Evolutionary conservation across 192 early-diverging fungal species (phyloP).

Genomic region (Thamnidium elegans): DNA sequence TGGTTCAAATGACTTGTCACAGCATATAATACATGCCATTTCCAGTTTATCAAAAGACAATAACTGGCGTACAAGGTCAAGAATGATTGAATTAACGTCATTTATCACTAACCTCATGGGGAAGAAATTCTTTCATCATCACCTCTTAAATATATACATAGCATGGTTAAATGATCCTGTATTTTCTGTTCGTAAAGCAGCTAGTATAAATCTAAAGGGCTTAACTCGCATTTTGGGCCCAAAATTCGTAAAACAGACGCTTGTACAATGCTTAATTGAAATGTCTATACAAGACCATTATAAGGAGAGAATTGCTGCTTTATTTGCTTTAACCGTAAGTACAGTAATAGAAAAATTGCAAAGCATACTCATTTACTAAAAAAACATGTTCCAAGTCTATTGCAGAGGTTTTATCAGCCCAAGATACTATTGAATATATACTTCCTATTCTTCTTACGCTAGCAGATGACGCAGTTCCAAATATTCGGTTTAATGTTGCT

Average conservation of each 20-base stretch:
- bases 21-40: no score
- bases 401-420: slow-evolving; percentile 77
- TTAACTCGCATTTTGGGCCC: slow-evolving; percentile 96
- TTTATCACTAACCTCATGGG: slow-evolving; percentile 53
- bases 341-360: no score
- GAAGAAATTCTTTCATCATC: slow-evolving; percentile 95
- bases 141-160: slow-evolving; percentile 90
- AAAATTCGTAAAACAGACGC: slow-evolving; percentile 91
- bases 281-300: slow-evolving; percentile 89
- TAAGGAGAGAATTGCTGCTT: slow-evolving; percentile 94
- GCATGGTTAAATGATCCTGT: slow-evolving; percentile 98
- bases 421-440: slow-evolving; percentile 86
- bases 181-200: slow-evolving; percentile 95
- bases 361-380: background rate
- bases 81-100: no score
- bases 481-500: slow-evolving; percentile 98
- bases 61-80: no score
- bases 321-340: slow-evolving; percentile 86
- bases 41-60: no score
- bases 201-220: slow-evolving; percentile 88
- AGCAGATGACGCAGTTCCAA: slow-evolving; percentile 93
- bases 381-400: slow-evolving; percentile 63
- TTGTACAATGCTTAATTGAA: slow-evolving; percentile 88
- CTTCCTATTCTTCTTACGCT: slow-evolving; percentile 82
- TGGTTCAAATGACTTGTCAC: no score